Conservation (phyloP, 352 stramenopile genomes). For the Pythium pyrilobum region DNA sequence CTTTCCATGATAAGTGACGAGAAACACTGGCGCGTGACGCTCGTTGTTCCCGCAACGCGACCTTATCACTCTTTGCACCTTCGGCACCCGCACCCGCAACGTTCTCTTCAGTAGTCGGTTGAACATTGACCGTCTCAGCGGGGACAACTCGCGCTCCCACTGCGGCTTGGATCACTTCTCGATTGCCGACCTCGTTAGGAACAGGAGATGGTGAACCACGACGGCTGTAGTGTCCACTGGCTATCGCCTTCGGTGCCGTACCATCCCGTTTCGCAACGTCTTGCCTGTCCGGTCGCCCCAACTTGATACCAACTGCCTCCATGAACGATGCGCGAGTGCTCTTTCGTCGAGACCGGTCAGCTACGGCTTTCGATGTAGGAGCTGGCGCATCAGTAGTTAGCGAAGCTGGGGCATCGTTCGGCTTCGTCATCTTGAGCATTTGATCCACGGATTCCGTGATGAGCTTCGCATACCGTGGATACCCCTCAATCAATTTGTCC, state of each 20-base stretch:
- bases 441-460: constrained; percentile 37
- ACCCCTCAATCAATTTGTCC: constrained; percentile 49
- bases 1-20: constrained; percentile 7
- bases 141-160: too few relatives aligned
- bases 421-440: constrained; percentile 27
- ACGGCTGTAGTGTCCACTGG: background rate
- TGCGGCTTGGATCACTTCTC: too few relatives aligned
- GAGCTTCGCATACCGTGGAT: constrained; percentile 35
- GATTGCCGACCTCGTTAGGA: too few relatives aligned
- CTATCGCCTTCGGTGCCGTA: background rate
- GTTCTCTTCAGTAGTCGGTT: background rate
- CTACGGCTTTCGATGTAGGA: background rate
- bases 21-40: background rate
- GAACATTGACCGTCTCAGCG: too few relatives aligned
- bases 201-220: too few relatives aligned
- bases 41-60: background rate
- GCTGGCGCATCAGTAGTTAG: background rate
- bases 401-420: background rate
- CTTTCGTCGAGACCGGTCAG: background rate
- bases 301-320: background rate
- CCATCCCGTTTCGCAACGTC: background rate
- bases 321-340: constrained; percentile 1
- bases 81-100: constrained; percentile 11
- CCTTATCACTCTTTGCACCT: too few relatives aligned
- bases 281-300: background rate